Evolutionary conservation across 164 flowering plant genomes (phyloP).

Genomic region (Vitis vinifera): ASM3070453v1 NC_081815.1:4306001-4306500

Average conservation of each 20-base stretch:
- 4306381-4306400: too few species aligned
- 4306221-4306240: background rate
- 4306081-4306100: background rate
- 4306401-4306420: too few species aligned
- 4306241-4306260: background rate
- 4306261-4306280: background rate
- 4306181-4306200: slow-evolving; percentile 92
- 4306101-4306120: slow-evolving; percentile 39
- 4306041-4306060: background rate
- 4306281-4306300: background rate
- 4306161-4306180: slow-evolving; percentile 81
- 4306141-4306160: slow-evolving; percentile 91
- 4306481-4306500: too few species aligned
- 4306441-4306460: too few species aligned
- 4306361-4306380: too few species aligned
- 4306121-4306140: slow-evolving; percentile 86
- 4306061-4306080: background rate
- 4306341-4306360: too few species aligned
- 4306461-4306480: too few species aligned
- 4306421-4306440: too few species aligned
- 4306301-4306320: background rate
- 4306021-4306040: background rate
- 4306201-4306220: slow-evolving; percentile 56
- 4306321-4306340: background rate
- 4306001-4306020: background rate